phyloP scores from a whole-genome alignment of 805 yeast species.

The Yamadazyma scolyti region DNA sequence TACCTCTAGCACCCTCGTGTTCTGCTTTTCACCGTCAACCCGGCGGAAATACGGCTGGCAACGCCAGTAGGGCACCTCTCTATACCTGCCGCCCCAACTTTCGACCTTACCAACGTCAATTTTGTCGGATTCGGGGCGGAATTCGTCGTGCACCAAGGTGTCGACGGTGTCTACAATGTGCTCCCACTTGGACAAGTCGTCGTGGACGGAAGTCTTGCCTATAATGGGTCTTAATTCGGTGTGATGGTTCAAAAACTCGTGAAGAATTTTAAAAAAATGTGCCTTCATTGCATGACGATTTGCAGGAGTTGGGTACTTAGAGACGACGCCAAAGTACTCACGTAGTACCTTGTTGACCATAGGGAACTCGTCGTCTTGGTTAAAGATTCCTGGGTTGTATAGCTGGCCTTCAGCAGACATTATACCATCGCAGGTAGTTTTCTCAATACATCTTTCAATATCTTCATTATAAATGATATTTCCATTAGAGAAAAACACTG shows the following conservation, averaged over 20 bases:
- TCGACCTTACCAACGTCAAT: conserved; percentile 52
- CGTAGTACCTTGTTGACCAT: conserved; percentile 79
- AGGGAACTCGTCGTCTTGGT: conserved; percentile 68
- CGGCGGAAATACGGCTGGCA: conserved; percentile 93
- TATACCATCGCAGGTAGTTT: conserved; percentile 77
- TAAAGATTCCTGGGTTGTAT: conserved; percentile 89
- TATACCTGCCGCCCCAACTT: conserved; percentile 79
- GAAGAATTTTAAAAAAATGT: conserved; percentile 82
- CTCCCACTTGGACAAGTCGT: conserved; percentile 41
- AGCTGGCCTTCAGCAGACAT: conserved; percentile 98
- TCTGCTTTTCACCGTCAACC: conserved; percentile 67
- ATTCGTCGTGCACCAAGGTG: conserved; percentile 54
- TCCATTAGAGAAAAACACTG: conserved; percentile 92
- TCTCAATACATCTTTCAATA: conserved; percentile 60
- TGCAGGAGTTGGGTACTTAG: conserved; percentile 44
- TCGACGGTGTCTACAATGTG: conserved; percentile 64
- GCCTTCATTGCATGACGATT: conserved; percentile 84
- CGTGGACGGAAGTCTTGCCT: conserved; percentile 48
- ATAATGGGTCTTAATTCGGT: conserved; percentile 74
- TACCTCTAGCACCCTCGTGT: conserved; percentile 32
- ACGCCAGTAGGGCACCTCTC: conserved; percentile 89
- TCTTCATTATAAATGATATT: conserved; percentile 90
- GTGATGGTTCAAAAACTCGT: conserved; percentile 74
- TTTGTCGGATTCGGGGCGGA: conserved; percentile 49
- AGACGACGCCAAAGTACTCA: conserved; percentile 85